Evolutionary conservation across 164 flowering plant species (phyloP), one percentile per base, ranked within the genome.

Genomic region (Chloranthus sessilifolius): DNA sequence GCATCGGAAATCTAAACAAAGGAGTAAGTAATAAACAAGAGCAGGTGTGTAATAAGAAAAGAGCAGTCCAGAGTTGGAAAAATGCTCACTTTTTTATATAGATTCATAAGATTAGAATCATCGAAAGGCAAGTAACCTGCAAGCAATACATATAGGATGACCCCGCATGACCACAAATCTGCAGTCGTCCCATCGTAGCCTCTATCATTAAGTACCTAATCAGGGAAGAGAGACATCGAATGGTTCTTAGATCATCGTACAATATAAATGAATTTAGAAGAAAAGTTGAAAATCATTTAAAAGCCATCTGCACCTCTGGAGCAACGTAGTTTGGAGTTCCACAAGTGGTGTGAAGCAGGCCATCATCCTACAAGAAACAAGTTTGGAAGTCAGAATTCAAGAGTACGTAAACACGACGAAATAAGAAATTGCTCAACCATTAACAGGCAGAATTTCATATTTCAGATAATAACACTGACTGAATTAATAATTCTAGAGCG

Each of bases 91-190:
- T 89, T 94, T 79, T 81, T 84, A 70, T 94, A 94, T 30, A 94
- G 88, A 76, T 50, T 81, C 76, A 83, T 74, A 68, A 94, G 78
- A 80, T 84, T 94, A 74, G 89, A 66, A 65, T 94, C 97, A 77
- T 94, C 97, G 55, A 94, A 94, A 70, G 99, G 99, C 90, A 94
- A 80, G 83, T 94, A 94, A 57, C 99, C 99, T 66, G 99, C 96
- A 64, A 94, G 90, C 79, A 94, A 53, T 57, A 94, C 99, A 69
- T 81, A 94, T 45, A 94, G 83, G 66, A 94, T 87, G 61, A 94
- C 99, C 58, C 99, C 99, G 67, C 99, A 94, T 24, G 99, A 94
- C 99, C 99, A 94, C 70, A 89, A 54, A 62, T 94, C 99, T 6
- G 99, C 96, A 28, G 96, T 79, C 58, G 95, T 81, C 44, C 99